Conservation (phyloP, 2,329 filamentous ascomycete genomes). For the Hymenoscyphus infarciens region DNA sequence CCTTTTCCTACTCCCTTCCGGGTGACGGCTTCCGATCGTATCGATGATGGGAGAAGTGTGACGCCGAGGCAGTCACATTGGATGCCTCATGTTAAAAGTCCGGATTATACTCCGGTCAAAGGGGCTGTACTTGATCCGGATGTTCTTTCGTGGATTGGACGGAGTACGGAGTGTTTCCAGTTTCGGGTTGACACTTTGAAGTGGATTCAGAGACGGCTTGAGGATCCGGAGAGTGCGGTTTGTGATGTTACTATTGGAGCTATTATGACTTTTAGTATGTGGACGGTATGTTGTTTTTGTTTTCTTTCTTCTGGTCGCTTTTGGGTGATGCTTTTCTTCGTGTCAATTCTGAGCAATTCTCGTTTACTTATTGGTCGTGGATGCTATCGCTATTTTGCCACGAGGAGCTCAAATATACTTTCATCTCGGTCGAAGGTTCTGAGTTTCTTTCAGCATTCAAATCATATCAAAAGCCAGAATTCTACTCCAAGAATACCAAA, state of each 20-base stretch:
- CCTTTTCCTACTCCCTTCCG: slow-evolving; percentile 11
- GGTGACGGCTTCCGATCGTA: slow-evolving; percentile 17
- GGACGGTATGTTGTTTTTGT: slow-evolving; percentile 17
- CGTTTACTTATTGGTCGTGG: not conserved
- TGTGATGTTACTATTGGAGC: slow-evolving; percentile 18
- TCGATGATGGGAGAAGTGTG: slow-evolving; percentile 10
- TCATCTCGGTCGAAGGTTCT: not conserved
- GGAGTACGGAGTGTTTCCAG: slow-evolving; percentile 18
- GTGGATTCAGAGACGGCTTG: slow-evolving; percentile 17
- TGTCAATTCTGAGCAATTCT: not conserved
- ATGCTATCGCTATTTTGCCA: not conserved
- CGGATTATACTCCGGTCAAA: slow-evolving; percentile 14
- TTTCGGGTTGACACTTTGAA: slow-evolving; percentile 20
- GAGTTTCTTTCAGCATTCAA: not conserved
- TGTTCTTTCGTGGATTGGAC: slow-evolving; percentile 19
- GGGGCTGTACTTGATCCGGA: not conserved
- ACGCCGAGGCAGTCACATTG: slow-evolving; percentile 20
- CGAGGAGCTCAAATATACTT: not conserved
- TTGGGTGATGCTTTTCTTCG: not conserved
- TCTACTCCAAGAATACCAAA: not conserved
- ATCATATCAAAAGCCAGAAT: not conserved
- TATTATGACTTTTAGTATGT: slow-evolving; percentile 23
- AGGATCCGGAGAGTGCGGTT: slow-evolving; percentile 8
- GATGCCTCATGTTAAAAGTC: slow-evolving; percentile 19
- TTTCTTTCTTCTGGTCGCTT: slow-evolving; percentile 1